Evolutionary conservation across 2,329 filamentous ascomycete species (phyloP), one percentile per base, ranked within the genome.

Genomic region (Phaeosphaeria sp.): DNA sequence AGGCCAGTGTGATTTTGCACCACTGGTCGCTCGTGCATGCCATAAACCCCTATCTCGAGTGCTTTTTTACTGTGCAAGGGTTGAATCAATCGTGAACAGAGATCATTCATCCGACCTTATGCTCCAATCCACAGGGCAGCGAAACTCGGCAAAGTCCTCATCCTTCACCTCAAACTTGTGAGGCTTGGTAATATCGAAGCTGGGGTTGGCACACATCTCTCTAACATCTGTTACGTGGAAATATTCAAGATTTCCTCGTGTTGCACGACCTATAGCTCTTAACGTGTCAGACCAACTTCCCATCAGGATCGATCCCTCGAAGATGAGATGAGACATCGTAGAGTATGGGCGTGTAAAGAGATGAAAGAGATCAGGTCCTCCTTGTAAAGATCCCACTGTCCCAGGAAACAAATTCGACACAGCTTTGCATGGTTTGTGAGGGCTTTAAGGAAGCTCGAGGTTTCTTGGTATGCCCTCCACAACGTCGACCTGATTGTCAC

Each of bases 321-420:
- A 36, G 21, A 50, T 50, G 36, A 36, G 21, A 50, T 50, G 36
- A 50, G 48, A 25, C 48, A 50, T 42, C 20, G 48, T 1, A 50
- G 33, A 36, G 20, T 25, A 17, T n/a, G 33, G 25, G 48, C 33
- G 41, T 42, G 33, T 9, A 7, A 13, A 3, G 20, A 25, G 20
- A 42, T 2, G 21, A 50, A 42, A 2, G 2, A 2, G 4, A 50
- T 13, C 17, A 50, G 15, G 5, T 10, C 48, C 7, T 42, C 2
- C 15, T 50, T 11, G 6, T 17, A 5, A 1, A 50, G 20, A 3
- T 1, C 15, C 48, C 48, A 50, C 2, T 23, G 10, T 10, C 48
- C 48, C 9, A 22, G 2, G 17, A 50, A 42, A 7, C 11, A 20
- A 23, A 42, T 6, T 2, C 48, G 36, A 7, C 48, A 36, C n/a